Base-by-base conservation (phyloP, 371 early-diverging fungal genomes). In the Mucor piriformis region DNA sequence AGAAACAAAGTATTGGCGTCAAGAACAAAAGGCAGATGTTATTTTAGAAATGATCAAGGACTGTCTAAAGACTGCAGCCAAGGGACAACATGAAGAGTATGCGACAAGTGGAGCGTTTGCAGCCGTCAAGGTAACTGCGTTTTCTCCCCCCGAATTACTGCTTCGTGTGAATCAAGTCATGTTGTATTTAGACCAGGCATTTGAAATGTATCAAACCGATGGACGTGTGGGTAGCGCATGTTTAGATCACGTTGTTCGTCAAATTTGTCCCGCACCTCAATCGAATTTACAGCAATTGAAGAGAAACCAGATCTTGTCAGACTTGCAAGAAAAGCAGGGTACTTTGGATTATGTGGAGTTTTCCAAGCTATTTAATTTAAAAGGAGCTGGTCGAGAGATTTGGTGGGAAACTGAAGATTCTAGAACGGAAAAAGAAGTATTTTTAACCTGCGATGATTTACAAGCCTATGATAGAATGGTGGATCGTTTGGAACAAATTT, bases 61-160 rank as follows among this genome's bases (percentile, higher is more conserved):
- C 33, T 84, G 87, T 44, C 70, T 89, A 54, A 80, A 88, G 25
- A 89, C 92, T 24, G 94, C 93, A 7, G 69, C 76, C 18, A 42
- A 43, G 20, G 68, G 84, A 0, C 83, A 82, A 50, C 76, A 47
- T 15, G 49, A 57, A 32, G 42, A 79, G 77, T 47, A 73, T 84
- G 84, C 84, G 48, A 77, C 47, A 6, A 50, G 50, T 16, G 40
- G 44, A 23, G 49, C 84, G 27, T 92, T 93, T 70, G 82, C 88
- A 16, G 97, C 97, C 6, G 69, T 92, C 73, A 97, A 97, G 69
- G 72, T 96, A 42, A 96, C 97, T 15, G 94, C 93, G 11, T 84
- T 95, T 52, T 72, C 88, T 1, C 87, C 92, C 5, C 92, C 95
- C 0, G 73, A 79, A 32, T 63, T 92, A 38, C 81, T 96, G 43